Base-by-base conservation (phyloP, 495 filamentous ascomycete species). In the Hyphodiscus hymeniophilus region DNA sequence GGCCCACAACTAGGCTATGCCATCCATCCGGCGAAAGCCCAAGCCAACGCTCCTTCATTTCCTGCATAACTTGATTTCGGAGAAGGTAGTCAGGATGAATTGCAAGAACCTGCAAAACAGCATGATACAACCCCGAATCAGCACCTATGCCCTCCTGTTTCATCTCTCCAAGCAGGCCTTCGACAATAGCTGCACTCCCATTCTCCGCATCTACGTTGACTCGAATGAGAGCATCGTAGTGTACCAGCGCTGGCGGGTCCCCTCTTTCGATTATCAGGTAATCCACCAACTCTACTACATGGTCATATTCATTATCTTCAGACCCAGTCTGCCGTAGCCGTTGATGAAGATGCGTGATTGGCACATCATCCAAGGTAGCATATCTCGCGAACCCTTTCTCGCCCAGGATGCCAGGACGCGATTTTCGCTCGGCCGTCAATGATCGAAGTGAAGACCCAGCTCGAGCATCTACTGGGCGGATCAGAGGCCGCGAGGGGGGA, bases 21-120 rank as follows among this genome's bases (percentile, higher is more conserved):
- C 73, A 80, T 13, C 80, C 87, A 17, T 77, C 70, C 7, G 70
- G 69, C 6, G 73, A 79, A 20, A 94, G 60, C 2, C 68, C 65
- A 35, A 86, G 75, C 83, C 86, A 92, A 50, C 80, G 66, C 47
- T 77, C 70, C 57, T 76, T 75, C 74, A 90, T 83, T 17, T 79
- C 79, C 35, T 71, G 60, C 20, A 97, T 63, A n/a, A 94, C 69
- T 24, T 82, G 69, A 30, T 73, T 69, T 18, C 89, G 81, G 10
- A 89, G 69, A 1, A 89, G 35, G 52, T 92, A 89, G 62, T 96
- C 82, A 0, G 91, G 89, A 62, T 95, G 89, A 18, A 94, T 78
- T 12, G 87, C 79, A 18, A 90, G 76, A 64, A 84, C 85, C 70
- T 82, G 80, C 35, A 97, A 62, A 13, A 81, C 75, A 51, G 74